Evolutionary conservation across 2,329 filamentous ascomycete species (phyloP).

Genomic region (Cladophialophora bantiana): DNA sequence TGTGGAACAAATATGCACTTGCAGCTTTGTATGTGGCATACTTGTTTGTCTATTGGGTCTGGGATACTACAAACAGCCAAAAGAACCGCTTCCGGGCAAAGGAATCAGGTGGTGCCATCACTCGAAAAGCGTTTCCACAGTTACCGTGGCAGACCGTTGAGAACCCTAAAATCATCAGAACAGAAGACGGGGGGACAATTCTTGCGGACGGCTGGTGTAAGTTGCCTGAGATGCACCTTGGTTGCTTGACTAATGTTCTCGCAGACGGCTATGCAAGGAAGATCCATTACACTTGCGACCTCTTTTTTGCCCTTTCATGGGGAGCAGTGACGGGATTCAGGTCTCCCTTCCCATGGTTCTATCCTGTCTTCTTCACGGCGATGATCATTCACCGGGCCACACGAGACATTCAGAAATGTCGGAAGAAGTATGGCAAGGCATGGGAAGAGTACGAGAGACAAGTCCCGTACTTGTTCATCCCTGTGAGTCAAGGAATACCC

Average conservation of each 20-base stretch:
- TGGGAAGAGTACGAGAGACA: slow-evolving; percentile 81
- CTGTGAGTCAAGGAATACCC: slow-evolving; percentile 55
- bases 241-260: slow-evolving; percentile 36
- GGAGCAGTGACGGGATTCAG: slow-evolving; percentile 80
- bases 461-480: slow-evolving; percentile 86
- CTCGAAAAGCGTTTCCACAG: slow-evolving; percentile 84
- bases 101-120: slow-evolving; percentile 70
- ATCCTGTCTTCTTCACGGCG: slow-evolving; percentile 77
- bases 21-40: slow-evolving; percentile 72
- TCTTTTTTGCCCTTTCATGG: slow-evolving; percentile 79
- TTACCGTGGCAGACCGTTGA: slow-evolving; percentile 85
- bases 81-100: slow-evolving; percentile 89
- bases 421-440: slow-evolving; percentile 78
- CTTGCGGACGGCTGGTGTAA: slow-evolving; percentile 84
- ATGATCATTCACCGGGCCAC: slow-evolving; percentile 83
- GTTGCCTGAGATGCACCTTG: slow-evolving; percentile 40
- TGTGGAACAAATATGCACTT: slow-evolving; percentile 74
- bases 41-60: slow-evolving; percentile 85
- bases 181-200: slow-evolving; percentile 75
- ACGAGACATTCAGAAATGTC: slow-evolving; percentile 78
- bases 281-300: slow-evolving; percentile 80
- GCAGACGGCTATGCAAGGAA: slow-evolving; percentile 75
- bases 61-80: slow-evolving; percentile 91
- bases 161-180: slow-evolving; percentile 80
- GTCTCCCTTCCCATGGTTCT: slow-evolving; percentile 89